These are phyloP conservation scores for Solanum lycopersicoides DNA, from an alignment of 257 asterid genomes.

Conservation along the genomic window DNA sequence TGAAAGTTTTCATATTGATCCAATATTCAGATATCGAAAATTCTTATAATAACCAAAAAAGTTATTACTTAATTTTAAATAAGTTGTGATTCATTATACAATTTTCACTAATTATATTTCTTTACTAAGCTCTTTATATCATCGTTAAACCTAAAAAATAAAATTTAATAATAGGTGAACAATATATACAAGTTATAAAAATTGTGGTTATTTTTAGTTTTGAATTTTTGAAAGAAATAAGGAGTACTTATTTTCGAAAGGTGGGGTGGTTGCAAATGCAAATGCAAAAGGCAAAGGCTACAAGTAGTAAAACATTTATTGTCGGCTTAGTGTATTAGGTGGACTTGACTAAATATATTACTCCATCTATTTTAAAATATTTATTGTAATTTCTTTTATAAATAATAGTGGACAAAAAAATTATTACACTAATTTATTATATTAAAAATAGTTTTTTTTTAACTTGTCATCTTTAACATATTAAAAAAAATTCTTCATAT, in stretches of 20 bases:
- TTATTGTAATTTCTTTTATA: neutral
- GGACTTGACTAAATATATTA: constrained; percentile 18
- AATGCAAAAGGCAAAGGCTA: constrained; percentile 6
- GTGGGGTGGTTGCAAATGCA: constrained; percentile 53
- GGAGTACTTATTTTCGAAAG: constrained; percentile 5
- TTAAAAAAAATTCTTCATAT: neutral
- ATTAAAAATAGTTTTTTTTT: too few relatives aligned
- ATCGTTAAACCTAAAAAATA: too few relatives aligned
- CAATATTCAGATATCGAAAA: too few relatives aligned
- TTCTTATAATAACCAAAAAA: neutral
- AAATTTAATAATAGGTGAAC: neutral
- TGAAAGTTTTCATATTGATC: neutral
- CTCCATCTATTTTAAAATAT: neutral
- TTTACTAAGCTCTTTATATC: neutral
- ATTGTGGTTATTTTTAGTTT: neutral
- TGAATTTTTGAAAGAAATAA: neutral
- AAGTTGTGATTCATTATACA: too few relatives aligned
- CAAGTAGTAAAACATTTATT: constrained; percentile 37
- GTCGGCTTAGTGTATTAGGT: constrained; percentile 52
- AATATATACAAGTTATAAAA: too few relatives aligned
- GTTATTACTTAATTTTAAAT: neutral
- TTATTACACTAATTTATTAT: too few relatives aligned
- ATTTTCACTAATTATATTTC: neutral
- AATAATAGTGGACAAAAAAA: neutral
- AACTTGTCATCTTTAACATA: too few relatives aligned